A percentile compares a stretch with the other conserved stretches of the same genome.
Conservation (phyloP, 2,329 filamentous ascomycete species). For the Fusarium sp. region DNA sequence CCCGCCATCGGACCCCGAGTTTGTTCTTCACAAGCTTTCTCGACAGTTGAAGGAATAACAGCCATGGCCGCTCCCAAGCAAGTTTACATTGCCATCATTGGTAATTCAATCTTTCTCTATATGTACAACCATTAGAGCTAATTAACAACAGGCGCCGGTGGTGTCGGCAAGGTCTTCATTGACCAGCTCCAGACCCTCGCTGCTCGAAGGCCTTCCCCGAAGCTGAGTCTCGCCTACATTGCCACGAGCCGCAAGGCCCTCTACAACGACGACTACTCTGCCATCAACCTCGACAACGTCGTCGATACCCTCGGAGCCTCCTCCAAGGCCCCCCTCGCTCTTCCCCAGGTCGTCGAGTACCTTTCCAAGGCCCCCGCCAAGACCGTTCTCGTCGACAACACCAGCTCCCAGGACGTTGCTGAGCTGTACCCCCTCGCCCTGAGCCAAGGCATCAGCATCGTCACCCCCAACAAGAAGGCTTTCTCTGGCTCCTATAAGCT, state of each 20-base stretch:
- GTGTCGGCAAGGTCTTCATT: constrained; percentile 93
- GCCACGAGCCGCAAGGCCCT: constrained; percentile 87
- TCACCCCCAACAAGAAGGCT: constrained; percentile 98
- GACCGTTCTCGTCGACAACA: constrained; percentile 93
- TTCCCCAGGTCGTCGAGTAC: constrained; percentile 80
- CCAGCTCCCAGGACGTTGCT: constrained; percentile 88
- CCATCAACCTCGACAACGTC: constrained; percentile 70
- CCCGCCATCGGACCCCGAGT: constrained; percentile 52
- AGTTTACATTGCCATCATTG: constrained; percentile 66
- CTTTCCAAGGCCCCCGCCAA: constrained; percentile 82
- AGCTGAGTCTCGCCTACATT: constrained; percentile 85
- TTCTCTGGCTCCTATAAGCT: constrained; percentile 85
- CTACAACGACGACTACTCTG: constrained; percentile 78
- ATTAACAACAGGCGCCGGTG: constrained; percentile 78
- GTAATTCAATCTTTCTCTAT: constrained; percentile 45
- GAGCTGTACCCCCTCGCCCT: constrained; percentile 86
- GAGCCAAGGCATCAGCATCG: constrained; percentile 84
- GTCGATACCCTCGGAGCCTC: constrained; percentile 74
- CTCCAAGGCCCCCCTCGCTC: constrained; percentile 71
- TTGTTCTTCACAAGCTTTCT: constrained; percentile 43
- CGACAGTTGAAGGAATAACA: constrained; percentile 28
- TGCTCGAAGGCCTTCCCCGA: constrained; percentile 73
- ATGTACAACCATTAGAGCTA: constrained; percentile 8
- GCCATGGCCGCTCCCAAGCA: constrained; percentile 60
- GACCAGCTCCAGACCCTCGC: constrained; percentile 79